A percentile compares a stretch with the other conserved stretches of the same genome.
phyloP scores from a whole-genome alignment of 2,329 filamentous ascomycete species.

The Aspergillus spinulosporus region DNA sequence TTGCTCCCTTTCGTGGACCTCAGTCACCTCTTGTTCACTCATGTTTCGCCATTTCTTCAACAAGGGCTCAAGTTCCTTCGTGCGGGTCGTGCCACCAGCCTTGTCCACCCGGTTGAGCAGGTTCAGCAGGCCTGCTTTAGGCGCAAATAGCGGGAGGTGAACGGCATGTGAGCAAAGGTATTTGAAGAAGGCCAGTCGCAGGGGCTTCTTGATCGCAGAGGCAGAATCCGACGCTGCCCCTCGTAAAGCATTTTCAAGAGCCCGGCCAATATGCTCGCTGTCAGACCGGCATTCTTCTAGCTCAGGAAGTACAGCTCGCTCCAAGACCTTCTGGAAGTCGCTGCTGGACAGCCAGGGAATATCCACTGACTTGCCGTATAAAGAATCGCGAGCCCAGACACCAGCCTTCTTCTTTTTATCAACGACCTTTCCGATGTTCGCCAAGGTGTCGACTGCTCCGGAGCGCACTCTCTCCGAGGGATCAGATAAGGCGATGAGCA shows the following conservation, averaged over 20 bases:
- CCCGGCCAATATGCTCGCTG: slow-evolving; percentile 65
- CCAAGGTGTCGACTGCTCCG: slow-evolving; percentile 68
- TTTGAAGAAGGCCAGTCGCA: slow-evolving; percentile 64
- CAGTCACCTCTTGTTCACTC: slow-evolving; percentile 51
- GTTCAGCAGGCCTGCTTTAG: slow-evolving; percentile 71
- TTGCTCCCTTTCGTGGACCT: slow-evolving; percentile 52
- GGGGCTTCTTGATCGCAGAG: slow-evolving; percentile 61
- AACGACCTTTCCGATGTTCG: slow-evolving; percentile 57
- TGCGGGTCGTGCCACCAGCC: slow-evolving; percentile 69
- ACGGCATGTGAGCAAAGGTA: slow-evolving; percentile 74
- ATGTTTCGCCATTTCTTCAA: slow-evolving; percentile 68
- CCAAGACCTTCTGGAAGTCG: slow-evolving; percentile 62
- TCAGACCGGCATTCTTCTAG: slow-evolving; percentile 88
- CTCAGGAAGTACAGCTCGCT: slow-evolving; percentile 67
- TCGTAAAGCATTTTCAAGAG: slow-evolving; percentile 63
- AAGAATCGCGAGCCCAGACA: slow-evolving; percentile 61
- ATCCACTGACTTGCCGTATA: slow-evolving; percentile 62
- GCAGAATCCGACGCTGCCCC: slow-evolving; percentile 44
- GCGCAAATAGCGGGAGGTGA: slow-evolving; percentile 64
- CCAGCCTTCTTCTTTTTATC: slow-evolving; percentile 45
- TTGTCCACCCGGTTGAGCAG: slow-evolving; percentile 70
- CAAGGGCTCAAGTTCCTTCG: slow-evolving; percentile 72
- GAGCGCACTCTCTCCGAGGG: slow-evolving; percentile 72
- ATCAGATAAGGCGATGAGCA: slow-evolving; percentile 72
- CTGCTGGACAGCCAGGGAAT: slow-evolving; percentile 61